These are phyloP conservation scores for Oryza meyeriana DNA, from an alignment of 176 grass and related monocot genomes.

Conservation along the genomic window DNA sequence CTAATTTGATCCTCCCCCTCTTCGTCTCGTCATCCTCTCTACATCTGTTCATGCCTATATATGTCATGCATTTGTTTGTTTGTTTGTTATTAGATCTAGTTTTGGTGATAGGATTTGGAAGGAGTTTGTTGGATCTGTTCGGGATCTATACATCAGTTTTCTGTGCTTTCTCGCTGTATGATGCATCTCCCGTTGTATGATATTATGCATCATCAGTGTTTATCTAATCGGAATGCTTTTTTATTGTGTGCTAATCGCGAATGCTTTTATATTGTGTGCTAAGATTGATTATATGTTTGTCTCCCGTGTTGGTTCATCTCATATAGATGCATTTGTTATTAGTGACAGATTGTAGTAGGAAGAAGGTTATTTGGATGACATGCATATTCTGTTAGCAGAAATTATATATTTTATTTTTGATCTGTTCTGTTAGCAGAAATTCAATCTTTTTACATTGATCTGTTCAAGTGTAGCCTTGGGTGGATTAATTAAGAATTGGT, in stretches of 20 bases:
- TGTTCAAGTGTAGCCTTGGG: not conserved
- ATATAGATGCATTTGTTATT: not conserved
- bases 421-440: not conserved
- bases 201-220: too few relatives aligned
- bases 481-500: not conserved
- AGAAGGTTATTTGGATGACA: not conserved
- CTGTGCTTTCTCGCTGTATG: too few relatives aligned
- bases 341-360: not conserved
- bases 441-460: not conserved
- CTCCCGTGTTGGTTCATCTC: not conserved
- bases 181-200: too few relatives aligned
- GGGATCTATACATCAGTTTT: not conserved
- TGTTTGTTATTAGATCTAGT: not conserved
- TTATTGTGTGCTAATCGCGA: not conserved
- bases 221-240: not conserved
- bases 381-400: not conserved
- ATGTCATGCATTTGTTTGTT: too few relatives aligned
- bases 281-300: not conserved
- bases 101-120: not conserved
- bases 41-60: too few relatives aligned
- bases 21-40: not conserved
- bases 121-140: not conserved
- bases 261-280: not conserved
- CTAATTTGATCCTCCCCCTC: not conserved
- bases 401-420: not conserved